Base-by-base conservation (phyloP, 495 filamentous ascomycete genomes). In the Neurospora sp. region DNA sequence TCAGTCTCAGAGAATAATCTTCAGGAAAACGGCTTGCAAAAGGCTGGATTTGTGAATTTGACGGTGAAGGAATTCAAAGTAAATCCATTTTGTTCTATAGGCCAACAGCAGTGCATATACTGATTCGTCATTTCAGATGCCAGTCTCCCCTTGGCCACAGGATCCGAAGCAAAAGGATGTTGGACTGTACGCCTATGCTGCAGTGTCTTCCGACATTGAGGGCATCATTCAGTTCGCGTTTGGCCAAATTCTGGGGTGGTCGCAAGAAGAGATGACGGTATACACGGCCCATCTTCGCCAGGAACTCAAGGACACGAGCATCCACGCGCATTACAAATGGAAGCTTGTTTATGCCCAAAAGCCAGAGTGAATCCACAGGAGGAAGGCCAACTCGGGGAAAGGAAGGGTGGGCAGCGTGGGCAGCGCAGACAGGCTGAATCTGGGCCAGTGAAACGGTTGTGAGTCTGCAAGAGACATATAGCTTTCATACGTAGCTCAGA, bases 101-200 rank as follows among this genome's bases (percentile, higher is more conserved):
- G 27, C 12, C 9, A 7, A 40, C n/a, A 23, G n/a, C 7, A 42
- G 8, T 14, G 2, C 6, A 37, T 42, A 10, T 20, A 71, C 54
- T 72, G 44, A 73, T 39, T 20, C 10, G 31, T 20, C 7, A 31
- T 9, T n/a, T 38, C 69, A 83, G 76, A 72, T 75, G 12, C 82
- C 82, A 11, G 59, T 81, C 12, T 83, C 83, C 6, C 75, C 78
- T 4, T 89, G 88, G 88, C 79, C 85, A 3, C 77, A 76, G 31
- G 83, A 89, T 70, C 77, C 76, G 27, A 81, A 83, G 46, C 42
- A 86, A 38, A 86, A 85, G 74, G 81, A 87, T 72, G 79, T 89
- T 46, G 87, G 86, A 0, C 71, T 74, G 41, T 80, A 16, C 27
- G 23, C 14, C 12, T 5, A 9, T 18, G 6, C 7, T 37, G 12